Conservation (phyloP, 768 basidiomycete species). For the Tulasnella sp. region DNA sequence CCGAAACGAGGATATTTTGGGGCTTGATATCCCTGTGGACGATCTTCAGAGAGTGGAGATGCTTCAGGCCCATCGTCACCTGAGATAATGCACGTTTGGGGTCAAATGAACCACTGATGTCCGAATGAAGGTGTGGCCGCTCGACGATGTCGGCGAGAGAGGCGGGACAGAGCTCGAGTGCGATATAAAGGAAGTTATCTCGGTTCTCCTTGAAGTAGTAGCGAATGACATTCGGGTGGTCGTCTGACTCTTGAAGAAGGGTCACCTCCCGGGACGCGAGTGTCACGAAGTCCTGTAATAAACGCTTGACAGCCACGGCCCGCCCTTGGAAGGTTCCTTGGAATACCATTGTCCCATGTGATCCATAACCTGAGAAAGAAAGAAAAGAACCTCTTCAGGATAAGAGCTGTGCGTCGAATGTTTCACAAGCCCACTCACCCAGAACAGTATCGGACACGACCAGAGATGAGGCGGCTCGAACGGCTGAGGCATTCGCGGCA, state of each 20-base stretch:
- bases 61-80: slow-evolving; percentile 76
- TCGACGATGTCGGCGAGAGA: slow-evolving; percentile 83
- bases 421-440: slow-evolving; percentile 36
- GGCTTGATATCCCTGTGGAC: slow-evolving; percentile 74
- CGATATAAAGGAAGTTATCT: slow-evolving; percentile 92
- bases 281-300: slow-evolving; percentile 90
- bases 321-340: slow-evolving; percentile 92
- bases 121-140: slow-evolving; percentile 60
- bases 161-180: slow-evolving; percentile 87
- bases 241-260: slow-evolving; percentile 91
- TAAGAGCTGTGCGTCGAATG: neutral
- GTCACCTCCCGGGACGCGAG: slow-evolving; percentile 88
- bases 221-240: slow-evolving; percentile 96
- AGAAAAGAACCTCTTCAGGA: neutral
- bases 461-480: slow-evolving; percentile 36
- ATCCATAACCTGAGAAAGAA: slow-evolving; percentile 66
- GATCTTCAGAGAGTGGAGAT: slow-evolving; percentile 47
- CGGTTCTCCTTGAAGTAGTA: slow-evolving; percentile 96
- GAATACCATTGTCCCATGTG: slow-evolving; percentile 93
- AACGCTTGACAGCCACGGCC: slow-evolving; percentile 95
- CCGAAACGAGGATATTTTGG: slow-evolving; percentile 86
- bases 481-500: neutral
- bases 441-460: slow-evolving; percentile 63
- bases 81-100: slow-evolving; percentile 81
- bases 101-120: slow-evolving; percentile 67